A percentile compares a stretch with the other conserved stretches of the same genome.
These are phyloP conservation scores for Suillus lakei DNA, from an alignment of 768 basidiomycete species.

Conservation along the genomic window DNA sequence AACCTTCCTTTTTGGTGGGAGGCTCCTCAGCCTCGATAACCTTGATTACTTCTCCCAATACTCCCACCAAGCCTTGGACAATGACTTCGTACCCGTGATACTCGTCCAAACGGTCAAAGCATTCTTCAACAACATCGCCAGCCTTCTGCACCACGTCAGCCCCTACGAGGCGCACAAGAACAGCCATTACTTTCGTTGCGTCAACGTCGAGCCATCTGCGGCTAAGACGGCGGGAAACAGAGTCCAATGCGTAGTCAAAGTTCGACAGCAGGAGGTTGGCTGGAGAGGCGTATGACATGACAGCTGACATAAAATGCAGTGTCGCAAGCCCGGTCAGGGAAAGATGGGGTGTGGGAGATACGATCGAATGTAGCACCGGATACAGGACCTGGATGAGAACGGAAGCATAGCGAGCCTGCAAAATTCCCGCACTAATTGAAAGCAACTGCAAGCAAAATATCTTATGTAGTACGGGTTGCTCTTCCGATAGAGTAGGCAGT, in stretches of 20 bases:
- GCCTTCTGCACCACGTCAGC: constrained; percentile 86
- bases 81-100: constrained; percentile 91
- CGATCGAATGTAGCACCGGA: constrained; percentile 83
- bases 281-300: constrained; percentile 86
- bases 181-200: constrained; percentile 85
- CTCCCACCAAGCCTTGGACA: constrained; percentile 87
- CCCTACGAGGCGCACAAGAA: constrained; percentile 88
- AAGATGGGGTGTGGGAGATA: constrained; percentile 70
- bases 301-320: constrained; percentile 69
- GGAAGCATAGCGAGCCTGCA: constrained; percentile 72
- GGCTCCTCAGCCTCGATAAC: constrained; percentile 67
- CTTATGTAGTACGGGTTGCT: constrained; percentile 72
- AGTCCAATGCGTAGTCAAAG: constrained; percentile 95
- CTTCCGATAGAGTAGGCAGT: constrained; percentile 27
- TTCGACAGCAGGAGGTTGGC: constrained; percentile 90
- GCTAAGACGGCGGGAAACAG: constrained; percentile 83
- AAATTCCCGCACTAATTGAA: constrained; percentile 69
- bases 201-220: constrained; percentile 83
- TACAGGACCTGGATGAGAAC: constrained; percentile 83
- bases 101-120: constrained; percentile 95
- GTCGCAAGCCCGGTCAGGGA: constrained; percentile 78
- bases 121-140: constrained; percentile 94
- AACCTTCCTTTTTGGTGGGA: constrained; percentile 20
- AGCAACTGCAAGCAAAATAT: constrained; percentile 76
- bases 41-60: constrained; percentile 82